A percentile compares a stretch with the other conserved stretches of the same genome.
Conservation (phyloP, 2,329 filamentous ascomycete genomes). For the Paracoccidioides brasiliensis region DNA sequence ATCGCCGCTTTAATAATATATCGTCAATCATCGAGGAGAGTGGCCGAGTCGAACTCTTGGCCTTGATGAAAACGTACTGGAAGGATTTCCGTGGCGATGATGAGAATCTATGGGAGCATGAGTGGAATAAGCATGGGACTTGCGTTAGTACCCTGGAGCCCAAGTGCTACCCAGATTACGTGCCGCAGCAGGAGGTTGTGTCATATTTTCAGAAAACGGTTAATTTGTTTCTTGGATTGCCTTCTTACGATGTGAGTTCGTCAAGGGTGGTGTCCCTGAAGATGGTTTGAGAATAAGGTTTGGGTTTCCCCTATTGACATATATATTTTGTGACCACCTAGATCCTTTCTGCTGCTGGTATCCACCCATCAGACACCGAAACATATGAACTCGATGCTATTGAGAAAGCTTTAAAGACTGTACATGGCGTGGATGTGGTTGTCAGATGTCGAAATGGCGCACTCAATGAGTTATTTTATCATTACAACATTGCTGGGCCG, state of each 20-base stretch:
- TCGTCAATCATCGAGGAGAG: constrained; percentile 40
- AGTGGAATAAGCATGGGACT: constrained; percentile 60
- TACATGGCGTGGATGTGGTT: constrained; percentile 37
- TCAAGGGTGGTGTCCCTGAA: too few species aligned
- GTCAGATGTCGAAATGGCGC: constrained; percentile 37
- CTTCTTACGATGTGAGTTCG: constrained; percentile 37
- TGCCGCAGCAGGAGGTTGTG: constrained; percentile 43
- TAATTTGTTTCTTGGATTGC: constrained; percentile 42
- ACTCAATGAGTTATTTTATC: constrained; percentile 46
- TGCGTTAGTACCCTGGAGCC: constrained; percentile 58
- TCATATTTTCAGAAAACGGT: constrained; percentile 45
- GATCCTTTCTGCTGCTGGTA: constrained; percentile 39
- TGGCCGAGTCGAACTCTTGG: constrained; percentile 38
- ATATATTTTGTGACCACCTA: neutral
- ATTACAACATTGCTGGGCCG: constrained; percentile 40
- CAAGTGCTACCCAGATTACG: constrained; percentile 47
- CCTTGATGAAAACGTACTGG: constrained; percentile 50
- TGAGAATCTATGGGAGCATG: constrained; percentile 54
- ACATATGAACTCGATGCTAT: constrained; percentile 42
- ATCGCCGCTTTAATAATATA: constrained; percentile 45
- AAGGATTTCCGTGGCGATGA: constrained; percentile 42
- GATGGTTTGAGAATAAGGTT: neutral
- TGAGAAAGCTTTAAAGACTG: constrained; percentile 35
- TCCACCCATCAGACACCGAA: constrained; percentile 36
- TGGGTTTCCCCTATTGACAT: neutral